phyloP scores from a whole-genome alignment of 108 stramenopile genomes.

The Phaeodactylum tricornutum region DNA sequence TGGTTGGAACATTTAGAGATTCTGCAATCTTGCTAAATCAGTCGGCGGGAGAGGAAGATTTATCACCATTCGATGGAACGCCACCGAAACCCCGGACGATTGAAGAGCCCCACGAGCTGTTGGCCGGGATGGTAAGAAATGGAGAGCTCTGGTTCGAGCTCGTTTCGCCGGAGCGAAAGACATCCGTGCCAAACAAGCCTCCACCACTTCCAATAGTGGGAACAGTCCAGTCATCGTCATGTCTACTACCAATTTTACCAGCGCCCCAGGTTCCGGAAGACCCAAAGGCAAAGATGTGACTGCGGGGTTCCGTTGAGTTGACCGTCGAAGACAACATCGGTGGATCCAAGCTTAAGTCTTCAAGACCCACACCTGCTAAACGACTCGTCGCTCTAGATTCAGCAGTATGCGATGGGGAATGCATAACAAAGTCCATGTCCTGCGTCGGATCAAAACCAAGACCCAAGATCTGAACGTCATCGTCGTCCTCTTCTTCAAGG shows the following conservation, averaged over 20 bases:
- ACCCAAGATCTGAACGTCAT: slow-evolving; percentile 35
- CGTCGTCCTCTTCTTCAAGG: slow-evolving; percentile 25
- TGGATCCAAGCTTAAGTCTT: slow-evolving; percentile 21
- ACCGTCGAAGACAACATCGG: slow-evolving; percentile 4
- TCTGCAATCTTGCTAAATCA: too few species aligned
- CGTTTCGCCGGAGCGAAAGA: background rate
- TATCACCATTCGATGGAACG: too few species aligned
- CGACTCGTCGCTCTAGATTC: slow-evolving; percentile 10
- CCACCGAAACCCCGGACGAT: too few species aligned
- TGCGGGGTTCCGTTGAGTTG: slow-evolving; percentile 6
- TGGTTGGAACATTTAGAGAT: too few species aligned
- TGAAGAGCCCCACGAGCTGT: background rate
- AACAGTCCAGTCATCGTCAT: slow-evolving; percentile 4
- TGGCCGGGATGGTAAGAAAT: background rate
- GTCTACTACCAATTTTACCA: slow-evolving; percentile 6
- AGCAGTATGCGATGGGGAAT: slow-evolving; percentile 31
- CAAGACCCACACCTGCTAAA: slow-evolving; percentile 36
- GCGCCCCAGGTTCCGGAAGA: slow-evolving; percentile 46
- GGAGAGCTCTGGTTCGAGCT: background rate
- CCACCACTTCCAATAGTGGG: background rate
- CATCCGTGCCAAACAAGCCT: slow-evolving; percentile 3
- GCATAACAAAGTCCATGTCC: slow-evolving; percentile 55
- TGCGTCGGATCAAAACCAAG: slow-evolving; percentile 70
- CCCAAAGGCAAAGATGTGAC: slow-evolving; percentile 49
- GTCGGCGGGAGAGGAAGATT: too few species aligned